Percentiles rank a stretch among this genome's conserved stretches.
phyloP scores from a whole-genome alignment of 352 stramenopile species.

The Vaucheria bursata region DNA sequence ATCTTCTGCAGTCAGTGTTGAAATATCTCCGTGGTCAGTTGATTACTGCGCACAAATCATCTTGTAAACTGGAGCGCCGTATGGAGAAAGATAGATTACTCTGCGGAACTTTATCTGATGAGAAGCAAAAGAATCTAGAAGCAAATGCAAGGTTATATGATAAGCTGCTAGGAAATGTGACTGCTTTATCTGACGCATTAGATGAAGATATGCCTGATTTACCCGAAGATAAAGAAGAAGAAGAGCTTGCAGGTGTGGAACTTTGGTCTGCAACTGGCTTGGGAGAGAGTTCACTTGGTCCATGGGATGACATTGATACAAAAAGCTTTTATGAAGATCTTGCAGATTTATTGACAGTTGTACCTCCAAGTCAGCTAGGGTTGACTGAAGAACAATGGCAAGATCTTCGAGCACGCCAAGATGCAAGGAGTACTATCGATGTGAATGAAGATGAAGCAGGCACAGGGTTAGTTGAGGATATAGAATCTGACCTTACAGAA shows the following conservation, averaged over 20 bases:
- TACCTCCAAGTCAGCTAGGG: conserved; percentile 78
- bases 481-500: neutral
- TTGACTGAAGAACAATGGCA: conserved; percentile 70
- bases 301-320: conserved; percentile 90
- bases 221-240: conserved; percentile 53
- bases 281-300: conserved; percentile 52
- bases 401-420: conserved; percentile 58
- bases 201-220: conserved; percentile 53
- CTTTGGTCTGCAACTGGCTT: neutral
- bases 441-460: conserved; percentile 57
- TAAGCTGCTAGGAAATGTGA: conserved; percentile 58
- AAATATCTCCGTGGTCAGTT: conserved; percentile 76
- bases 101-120: conserved; percentile 63
- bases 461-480: conserved; percentile 17
- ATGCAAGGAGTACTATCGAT: no score
- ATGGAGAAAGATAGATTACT: conserved; percentile 73
- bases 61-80: conserved; percentile 79
- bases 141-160: conserved; percentile 60
- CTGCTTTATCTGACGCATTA: conserved; percentile 41
- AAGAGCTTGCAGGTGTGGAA: conserved; percentile 41
- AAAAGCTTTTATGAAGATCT: conserved; percentile 92
- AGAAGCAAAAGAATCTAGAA: conserved; percentile 60
- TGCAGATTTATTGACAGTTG: conserved; percentile 82
- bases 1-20: conserved; percentile 73
- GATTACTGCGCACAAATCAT: conserved; percentile 69